phyloP scores from a whole-genome alignment of 2,329 filamentous ascomycete genomes.

The Graphilbum ipis-grandicollis region DNA sequence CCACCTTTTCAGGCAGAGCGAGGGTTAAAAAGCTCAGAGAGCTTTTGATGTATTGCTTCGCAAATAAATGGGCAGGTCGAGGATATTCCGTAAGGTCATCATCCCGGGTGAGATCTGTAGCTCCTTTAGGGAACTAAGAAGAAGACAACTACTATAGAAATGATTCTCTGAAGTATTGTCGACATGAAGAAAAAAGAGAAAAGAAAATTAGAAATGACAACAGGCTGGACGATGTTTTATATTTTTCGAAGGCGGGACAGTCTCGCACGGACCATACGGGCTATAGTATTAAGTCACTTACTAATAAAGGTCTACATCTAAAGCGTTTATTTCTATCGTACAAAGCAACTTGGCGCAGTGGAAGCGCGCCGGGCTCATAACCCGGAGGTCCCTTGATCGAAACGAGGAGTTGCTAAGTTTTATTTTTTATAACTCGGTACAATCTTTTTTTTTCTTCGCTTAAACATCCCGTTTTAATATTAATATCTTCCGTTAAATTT shows the following conservation, averaged over 20 bases:
- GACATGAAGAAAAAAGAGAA: slow-evolving; percentile 37
- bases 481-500: neutral
- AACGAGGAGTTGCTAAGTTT: slow-evolving; percentile 6
- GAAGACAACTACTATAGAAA: slow-evolving; percentile 94
- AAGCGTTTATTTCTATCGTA: too few species aligned
- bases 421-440: neutral
- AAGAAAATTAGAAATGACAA: slow-evolving; percentile 18
- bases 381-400: slow-evolving; percentile 8
- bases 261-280: too few species aligned
- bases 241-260: too few species aligned
- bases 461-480: neutral
- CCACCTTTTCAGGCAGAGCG: slow-evolving; percentile 44
- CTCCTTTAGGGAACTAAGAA: slow-evolving; percentile 86
- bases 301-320: too few species aligned
- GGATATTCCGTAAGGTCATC: slow-evolving; percentile 62
- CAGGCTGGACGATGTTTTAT: slow-evolving; percentile 21
- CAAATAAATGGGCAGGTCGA: slow-evolving; percentile 29
- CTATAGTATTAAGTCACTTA: too few species aligned
- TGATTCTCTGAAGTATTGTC: slow-evolving; percentile 69
- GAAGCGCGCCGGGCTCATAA: slow-evolving; percentile 8
- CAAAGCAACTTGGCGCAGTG: slow-evolving; percentile 8
- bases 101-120: slow-evolving; percentile 90
- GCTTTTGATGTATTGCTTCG: slow-evolving; percentile 15
- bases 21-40: slow-evolving; percentile 60
- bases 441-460: neutral